Conservation (phyloP, 306 rosid genomes). For the Trichosanthes cucumerina region DNA sequence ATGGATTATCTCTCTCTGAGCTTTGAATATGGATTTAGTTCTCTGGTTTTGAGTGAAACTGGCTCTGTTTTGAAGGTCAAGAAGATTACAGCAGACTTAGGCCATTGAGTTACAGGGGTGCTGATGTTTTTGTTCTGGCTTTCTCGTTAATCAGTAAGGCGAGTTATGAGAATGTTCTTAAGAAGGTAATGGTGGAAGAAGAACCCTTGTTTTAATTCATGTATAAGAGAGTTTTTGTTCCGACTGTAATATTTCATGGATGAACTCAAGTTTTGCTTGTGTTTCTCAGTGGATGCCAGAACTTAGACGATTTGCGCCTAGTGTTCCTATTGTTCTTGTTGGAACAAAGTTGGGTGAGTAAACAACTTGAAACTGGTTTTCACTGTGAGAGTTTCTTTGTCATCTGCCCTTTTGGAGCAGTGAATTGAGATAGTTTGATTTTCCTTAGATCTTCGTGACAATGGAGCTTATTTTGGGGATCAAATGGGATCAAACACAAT, state of each 20-base stretch:
- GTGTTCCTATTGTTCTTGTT: conserved; percentile 91
- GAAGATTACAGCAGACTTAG: conserved; percentile 98
- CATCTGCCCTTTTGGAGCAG: background rate
- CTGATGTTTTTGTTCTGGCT: conserved; percentile 82
- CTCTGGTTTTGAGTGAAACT: conserved; percentile 3
- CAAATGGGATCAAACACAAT: conserved; percentile 67
- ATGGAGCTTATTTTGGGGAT: conserved; percentile 59
- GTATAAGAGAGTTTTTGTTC: conserved; percentile 3
- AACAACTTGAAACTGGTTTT: background rate
- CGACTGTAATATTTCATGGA: background rate
- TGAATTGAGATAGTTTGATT: background rate
- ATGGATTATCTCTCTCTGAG: background rate
- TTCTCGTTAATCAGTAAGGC: conserved; percentile 89
- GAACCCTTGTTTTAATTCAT: background rate
- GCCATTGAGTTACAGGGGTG: conserved; percentile 97
- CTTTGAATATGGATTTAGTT: conserved; percentile 6
- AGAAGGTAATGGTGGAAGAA: conserved; percentile 41
- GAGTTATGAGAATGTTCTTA: conserved; percentile 94
- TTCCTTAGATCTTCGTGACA: conserved; percentile 75
- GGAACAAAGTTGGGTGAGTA: conserved; percentile 86
- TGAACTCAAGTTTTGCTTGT: conserved; percentile 9
- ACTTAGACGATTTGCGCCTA: conserved; percentile 88
- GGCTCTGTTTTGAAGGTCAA: conserved; percentile 50
- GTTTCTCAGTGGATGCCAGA: conserved; percentile 94
- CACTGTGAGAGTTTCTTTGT: background rate